A percentile compares a stretch with the other conserved stretches of the same genome.
Evolutionary conservation across 2,329 filamentous ascomycete genomes (phyloP).

Genomic region (Sporothrix mexicana): DNA sequence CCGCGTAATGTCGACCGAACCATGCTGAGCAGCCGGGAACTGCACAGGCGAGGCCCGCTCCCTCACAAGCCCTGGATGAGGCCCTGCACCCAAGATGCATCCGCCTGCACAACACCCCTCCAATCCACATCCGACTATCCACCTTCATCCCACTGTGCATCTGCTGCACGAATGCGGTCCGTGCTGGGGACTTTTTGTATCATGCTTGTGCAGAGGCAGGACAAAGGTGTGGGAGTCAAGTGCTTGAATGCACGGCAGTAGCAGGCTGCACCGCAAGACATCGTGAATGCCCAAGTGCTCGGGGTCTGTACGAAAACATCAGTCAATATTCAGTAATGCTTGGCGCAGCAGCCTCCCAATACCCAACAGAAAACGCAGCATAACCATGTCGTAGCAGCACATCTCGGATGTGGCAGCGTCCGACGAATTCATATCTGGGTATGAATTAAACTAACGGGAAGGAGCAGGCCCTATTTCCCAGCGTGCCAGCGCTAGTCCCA

Average conservation of each 20-base stretch:
- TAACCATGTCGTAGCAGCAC: not conserved
- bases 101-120: constrained; percentile 18
- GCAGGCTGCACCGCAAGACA: not conserved
- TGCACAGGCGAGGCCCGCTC: not conserved
- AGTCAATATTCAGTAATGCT: no score
- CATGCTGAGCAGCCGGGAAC: not conserved
- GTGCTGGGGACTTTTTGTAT: not conserved
- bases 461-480: not conserved
- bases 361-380: no score
- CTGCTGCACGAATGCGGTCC: not conserved
- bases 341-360: not conserved
- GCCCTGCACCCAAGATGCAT: constrained; percentile 13
- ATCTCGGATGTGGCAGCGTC: constrained; percentile 13
- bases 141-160: not conserved
- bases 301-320: not conserved
- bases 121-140: not conserved
- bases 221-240: no score
- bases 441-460: constrained; percentile 3
- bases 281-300: no score
- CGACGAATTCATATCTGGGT: constrained; percentile 3
- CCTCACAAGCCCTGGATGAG: constrained; percentile 1
- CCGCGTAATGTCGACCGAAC: constrained; percentile 3
- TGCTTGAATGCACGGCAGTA: no score
- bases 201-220: not conserved
- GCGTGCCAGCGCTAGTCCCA: constrained; percentile 9